phyloP scores from a whole-genome alignment of 306 rosid genomes.

The Medicago ruthenica region DNA sequence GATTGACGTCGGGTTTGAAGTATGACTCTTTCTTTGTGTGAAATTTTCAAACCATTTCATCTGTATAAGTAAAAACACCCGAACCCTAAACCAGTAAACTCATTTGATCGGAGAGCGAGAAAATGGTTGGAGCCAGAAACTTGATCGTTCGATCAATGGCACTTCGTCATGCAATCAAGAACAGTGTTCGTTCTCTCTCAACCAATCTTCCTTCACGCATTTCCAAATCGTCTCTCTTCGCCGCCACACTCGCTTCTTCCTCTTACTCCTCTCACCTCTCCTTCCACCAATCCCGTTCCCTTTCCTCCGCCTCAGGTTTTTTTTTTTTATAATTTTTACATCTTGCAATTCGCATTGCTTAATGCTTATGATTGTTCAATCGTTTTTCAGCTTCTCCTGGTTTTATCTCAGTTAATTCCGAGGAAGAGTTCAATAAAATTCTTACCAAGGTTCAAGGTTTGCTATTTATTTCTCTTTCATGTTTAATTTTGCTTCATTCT shows the following conservation, averaged over 20 bases:
- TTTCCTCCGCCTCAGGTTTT: slow-evolving; percentile 51
- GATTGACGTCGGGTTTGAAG: too few relatives aligned
- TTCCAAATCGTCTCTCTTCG: slow-evolving; percentile 43
- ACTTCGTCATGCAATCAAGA: slow-evolving; percentile 39
- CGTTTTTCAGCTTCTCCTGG: slow-evolving; percentile 61
- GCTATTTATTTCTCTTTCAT: background rate
- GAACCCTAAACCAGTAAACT: background rate
- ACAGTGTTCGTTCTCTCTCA: slow-evolving; percentile 29
- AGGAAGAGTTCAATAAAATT: slow-evolving; percentile 56
- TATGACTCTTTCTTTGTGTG: too few relatives aligned
- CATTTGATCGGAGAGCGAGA: background rate
- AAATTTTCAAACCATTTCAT: too few relatives aligned
- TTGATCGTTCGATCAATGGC: slow-evolving; percentile 40
- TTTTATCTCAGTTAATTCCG: slow-evolving; percentile 59
- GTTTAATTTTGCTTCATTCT: background rate
- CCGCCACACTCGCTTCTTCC: slow-evolving; percentile 31
- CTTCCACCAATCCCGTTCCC: slow-evolving; percentile 39
- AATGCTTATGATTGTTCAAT: background rate
- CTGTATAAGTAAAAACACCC: too few relatives aligned
- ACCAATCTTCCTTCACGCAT: background rate
- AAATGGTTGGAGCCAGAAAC: slow-evolving; percentile 43
- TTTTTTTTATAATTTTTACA: background rate
- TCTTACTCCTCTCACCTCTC: slow-evolving; percentile 39
- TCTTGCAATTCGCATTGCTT: background rate
- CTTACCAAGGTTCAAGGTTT: slow-evolving; percentile 60